Conservation (phyloP, 1,284 basidiomycete species). For the Puccinia novopanici region DNA sequence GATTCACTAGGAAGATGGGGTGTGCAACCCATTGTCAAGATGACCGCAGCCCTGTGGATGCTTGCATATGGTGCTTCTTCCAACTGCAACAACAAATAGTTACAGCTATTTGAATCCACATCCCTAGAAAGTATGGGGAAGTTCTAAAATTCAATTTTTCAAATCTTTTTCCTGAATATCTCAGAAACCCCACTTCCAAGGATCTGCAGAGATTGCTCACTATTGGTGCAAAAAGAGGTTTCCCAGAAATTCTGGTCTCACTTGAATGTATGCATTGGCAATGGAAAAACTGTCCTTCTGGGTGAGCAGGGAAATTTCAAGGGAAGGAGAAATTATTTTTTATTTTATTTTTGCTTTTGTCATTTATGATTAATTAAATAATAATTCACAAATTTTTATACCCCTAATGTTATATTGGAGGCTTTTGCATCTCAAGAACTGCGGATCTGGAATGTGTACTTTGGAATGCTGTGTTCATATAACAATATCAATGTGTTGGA, state of each 20-base stretch:
- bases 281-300: slow-evolving; percentile 36
- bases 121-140: not conserved
- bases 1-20: too few relatives aligned
- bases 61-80: not conserved
- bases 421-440: slow-evolving; percentile 1
- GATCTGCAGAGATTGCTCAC: not conserved
- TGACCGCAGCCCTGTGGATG: slow-evolving; percentile 6
- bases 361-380: not conserved
- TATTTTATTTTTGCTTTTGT: not conserved
- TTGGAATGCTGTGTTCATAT: slow-evolving; percentile 16
- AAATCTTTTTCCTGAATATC: not conserved
- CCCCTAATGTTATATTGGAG: slow-evolving; percentile 8
- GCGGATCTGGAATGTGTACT: slow-evolving; percentile 15
- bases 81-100: slow-evolving; percentile 11
- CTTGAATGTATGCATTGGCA: too few relatives aligned
- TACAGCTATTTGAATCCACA: not conserved
- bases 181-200: not conserved
- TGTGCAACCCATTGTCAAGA: too few relatives aligned
- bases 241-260: slow-evolving; percentile 17
- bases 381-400: not conserved
- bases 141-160: not conserved
- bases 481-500: slow-evolving; percentile 40
- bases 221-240: slow-evolving; percentile 1
- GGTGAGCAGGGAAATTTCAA: slow-evolving; percentile 16
- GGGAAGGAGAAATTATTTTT: slow-evolving; percentile 32